These are phyloP conservation scores for Achlya hypogyna DNA, from an alignment of 352 stramenopile genomes.

Conservation along the genomic window DNA sequence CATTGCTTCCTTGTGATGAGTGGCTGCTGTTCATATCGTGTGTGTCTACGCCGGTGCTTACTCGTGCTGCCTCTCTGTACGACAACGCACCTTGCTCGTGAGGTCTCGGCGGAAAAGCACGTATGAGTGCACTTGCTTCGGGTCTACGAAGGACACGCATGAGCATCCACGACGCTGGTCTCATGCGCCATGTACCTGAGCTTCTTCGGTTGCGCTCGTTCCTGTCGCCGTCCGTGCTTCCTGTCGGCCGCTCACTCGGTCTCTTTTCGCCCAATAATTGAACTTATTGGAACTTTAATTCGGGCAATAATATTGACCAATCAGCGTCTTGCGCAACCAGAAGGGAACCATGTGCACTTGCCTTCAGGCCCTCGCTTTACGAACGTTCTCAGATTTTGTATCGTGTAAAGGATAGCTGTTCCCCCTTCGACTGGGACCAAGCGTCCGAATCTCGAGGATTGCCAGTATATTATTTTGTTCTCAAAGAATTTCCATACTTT, in stretches of 20 bases:
- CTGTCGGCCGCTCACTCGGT: conserved; percentile 7
- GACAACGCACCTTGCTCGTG: no score
- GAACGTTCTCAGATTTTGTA: no score
- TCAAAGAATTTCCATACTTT: not conserved
- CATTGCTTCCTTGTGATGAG: not conserved
- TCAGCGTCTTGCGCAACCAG: not conserved
- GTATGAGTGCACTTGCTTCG: not conserved
- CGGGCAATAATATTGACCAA: not conserved
- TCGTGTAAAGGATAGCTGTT: not conserved
- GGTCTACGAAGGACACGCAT: not conserved
- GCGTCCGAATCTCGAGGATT: not conserved
- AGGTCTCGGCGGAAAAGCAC: no score
- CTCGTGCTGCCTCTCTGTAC: no score
- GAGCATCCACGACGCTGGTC: not conserved
- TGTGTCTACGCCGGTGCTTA: no score
- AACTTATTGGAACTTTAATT: conserved; percentile 16
- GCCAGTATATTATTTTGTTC: not conserved
- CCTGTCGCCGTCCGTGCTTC: not conserved
- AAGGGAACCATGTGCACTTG: not conserved
- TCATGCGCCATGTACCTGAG: not conserved
- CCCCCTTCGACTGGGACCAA: not conserved
- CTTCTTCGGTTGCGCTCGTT: not conserved
- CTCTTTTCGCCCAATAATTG: conserved; percentile 10
- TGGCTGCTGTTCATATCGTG: no score
- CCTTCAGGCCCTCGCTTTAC: not conserved